A percentile compares a stretch with the other conserved stretches of the same genome.
phyloP scores from a whole-genome alignment of 192 early-diverging fungal species.

The Powellomyces hirtus region DNA sequence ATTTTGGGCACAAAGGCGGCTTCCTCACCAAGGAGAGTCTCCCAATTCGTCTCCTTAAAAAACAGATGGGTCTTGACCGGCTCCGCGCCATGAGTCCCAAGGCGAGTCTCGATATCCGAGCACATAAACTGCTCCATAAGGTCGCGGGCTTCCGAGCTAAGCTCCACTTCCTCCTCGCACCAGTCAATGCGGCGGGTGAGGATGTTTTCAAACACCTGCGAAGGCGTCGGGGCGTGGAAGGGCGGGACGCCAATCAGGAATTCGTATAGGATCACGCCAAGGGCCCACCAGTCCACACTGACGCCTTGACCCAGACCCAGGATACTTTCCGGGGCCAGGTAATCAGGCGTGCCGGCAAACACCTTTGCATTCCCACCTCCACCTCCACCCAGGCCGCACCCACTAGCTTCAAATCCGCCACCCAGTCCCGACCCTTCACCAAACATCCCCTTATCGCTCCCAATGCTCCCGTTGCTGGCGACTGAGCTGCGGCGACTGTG shows the following conservation, averaged over 20 bases:
- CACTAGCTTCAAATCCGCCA: not conserved
- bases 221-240: constrained; percentile 74
- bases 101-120: constrained; percentile 56
- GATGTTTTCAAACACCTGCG: constrained; percentile 83
- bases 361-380: constrained; percentile 37
- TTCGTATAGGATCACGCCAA: constrained; percentile 86
- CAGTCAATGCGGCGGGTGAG: constrained; percentile 72
- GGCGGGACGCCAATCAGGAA: constrained; percentile 81
- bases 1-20: constrained; percentile 83
- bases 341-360: constrained; percentile 87
- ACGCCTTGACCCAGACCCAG: constrained; percentile 78
- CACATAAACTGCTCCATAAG: constrained; percentile 78
- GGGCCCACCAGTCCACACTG: constrained; percentile 90
- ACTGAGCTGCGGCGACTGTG: constrained; percentile 15
- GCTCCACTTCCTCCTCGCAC: constrained; percentile 66
- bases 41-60: constrained; percentile 75
- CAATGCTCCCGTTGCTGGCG: constrained; percentile 7
- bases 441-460: constrained; percentile 3
- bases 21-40: constrained; percentile 50
- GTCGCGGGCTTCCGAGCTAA: constrained; percentile 71
- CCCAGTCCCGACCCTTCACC: not conserved
- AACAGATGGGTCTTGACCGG: constrained; percentile 78
- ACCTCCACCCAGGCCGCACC: not conserved
- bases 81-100: constrained; percentile 69
- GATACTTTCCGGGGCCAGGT: constrained; percentile 84